Evolutionary conservation across 1,284 basidiomycete genomes (phyloP).

Genomic region (Ganoderma resinaceum): DNA sequence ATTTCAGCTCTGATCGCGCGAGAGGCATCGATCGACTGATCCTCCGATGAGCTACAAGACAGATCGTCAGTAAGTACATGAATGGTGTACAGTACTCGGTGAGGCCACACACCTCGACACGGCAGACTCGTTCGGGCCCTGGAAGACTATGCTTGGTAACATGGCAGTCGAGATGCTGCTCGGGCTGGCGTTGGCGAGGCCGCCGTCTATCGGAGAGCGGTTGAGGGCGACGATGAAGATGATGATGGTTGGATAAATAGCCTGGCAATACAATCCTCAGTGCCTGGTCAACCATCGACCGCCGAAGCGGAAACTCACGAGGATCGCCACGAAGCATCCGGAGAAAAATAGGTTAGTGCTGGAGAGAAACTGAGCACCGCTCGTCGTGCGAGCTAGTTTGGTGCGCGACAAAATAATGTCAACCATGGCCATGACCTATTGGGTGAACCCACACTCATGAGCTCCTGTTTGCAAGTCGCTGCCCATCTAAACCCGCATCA

Average conservation of each 20-base stretch:
- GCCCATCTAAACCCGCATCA: background rate
- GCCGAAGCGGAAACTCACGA: background rate
- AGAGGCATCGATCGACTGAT: background rate
- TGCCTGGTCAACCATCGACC: background rate
- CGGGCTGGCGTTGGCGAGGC: background rate
- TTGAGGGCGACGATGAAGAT: background rate
- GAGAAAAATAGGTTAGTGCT: background rate
- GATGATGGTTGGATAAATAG: background rate
- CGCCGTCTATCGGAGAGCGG: background rate
- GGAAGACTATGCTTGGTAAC: background rate
- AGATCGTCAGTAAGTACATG: background rate
- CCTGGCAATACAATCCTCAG: background rate
- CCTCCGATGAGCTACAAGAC: background rate
- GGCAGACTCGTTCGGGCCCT: background rate
- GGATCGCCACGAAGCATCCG: background rate
- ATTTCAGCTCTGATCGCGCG: too few relatives aligned
- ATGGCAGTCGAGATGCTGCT: background rate
- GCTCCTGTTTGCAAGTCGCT: background rate
- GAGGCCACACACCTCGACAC: background rate
- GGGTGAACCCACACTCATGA: background rate
- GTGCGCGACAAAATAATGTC: background rate
- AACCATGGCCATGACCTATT: background rate
- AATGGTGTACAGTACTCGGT: background rate
- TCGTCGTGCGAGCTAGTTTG: background rate
- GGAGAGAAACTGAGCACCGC: background rate